Base-by-base conservation (phyloP, 1,284 basidiomycete genomes). In the Veloboletus limbatus region DNA sequence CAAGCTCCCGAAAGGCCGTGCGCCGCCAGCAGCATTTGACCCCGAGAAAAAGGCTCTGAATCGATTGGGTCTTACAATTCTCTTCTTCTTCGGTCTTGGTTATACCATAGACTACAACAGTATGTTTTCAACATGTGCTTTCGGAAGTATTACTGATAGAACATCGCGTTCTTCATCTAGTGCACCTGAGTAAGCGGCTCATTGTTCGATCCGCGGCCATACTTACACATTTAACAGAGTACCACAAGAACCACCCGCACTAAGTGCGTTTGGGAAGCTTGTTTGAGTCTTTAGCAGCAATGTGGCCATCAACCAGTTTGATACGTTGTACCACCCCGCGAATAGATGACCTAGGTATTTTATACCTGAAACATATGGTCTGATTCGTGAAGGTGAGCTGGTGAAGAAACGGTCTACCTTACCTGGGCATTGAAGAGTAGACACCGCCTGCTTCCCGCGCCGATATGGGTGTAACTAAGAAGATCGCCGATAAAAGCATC, bases 41-140 rank as follows among this genome's bases (percentile, higher is more conserved):
- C 72, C 95, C 64, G 90, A 92, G 68, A 82, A 85, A 71, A 96
- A 92, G 69, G 92, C 92, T 81, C 77, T 40, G 88, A 85, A 40
- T 76, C 75, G 51, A 90, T 89, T 45, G 45, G 79, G 90, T 46
- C 79, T 75, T 43, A 73, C 83, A 54, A 86, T 97, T 60, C 72
- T 83, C 53, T 81, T 78, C 47, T 71, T 96, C 54, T 90, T 94
- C 69, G 78, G 77, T 51, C 72, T 96, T 57, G 89, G 92, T 43
- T 97, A 95, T 72, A 88, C 88, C 56, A 75, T 94, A 59, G 91
- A 93, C 73, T 93, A 93, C 71, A 85, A 93, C 73, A 91, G 90
- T 92, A 69, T 68, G 90, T 86, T 18, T 40, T 48, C 21, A 18
- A 7, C 52, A 32, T 9, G 26, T 30, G 25, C 20, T 47, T 21